Base-by-base conservation (phyloP, 1,139 yeast genomes). In the Scheffersomyces insectosa region DNA sequence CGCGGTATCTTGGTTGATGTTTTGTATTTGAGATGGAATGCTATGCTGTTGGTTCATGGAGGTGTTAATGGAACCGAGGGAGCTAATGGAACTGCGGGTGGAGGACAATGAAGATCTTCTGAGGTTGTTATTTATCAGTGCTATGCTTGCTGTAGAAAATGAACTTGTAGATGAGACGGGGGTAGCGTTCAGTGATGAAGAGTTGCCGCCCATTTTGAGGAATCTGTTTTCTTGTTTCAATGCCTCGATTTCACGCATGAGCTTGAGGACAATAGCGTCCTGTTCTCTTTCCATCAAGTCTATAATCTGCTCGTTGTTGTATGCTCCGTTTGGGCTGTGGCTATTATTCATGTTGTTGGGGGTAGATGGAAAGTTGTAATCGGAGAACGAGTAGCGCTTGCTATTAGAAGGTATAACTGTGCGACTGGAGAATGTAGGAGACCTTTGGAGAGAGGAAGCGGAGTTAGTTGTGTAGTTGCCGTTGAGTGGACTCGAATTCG, bases 271-370 rank as follows among this genome's bases (percentile, higher is more conserved):
- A 31, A 82, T 79, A 3, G 83, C 85, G 52, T 83, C 88, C 56
- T 83, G 88, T 55, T 83, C 88, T 44, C 81, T 72, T 55, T 83
- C 88, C 86, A 83, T 80, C 43, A 76, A 66, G 57, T 82, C 84
- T 38, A 82, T 75, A 33, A 79, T 70, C 47, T 78, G 79, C 38
- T 77, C 83, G 28, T 41, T 47, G 38, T 38, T 43, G 29, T 37
- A 30, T 39, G 41, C 45, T 34, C 42, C 32, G 15, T 33, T 37
- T 5, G n/a, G 25, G 34, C 31, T 28, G 25, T 20, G 25, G 9
- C 25, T 8, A 20, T 20, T 20, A 20, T 7, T 20, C 25, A 20
- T 20, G 6, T 20, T 5, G 25, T 20, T 20, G 1, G 25, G 25
- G 5, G 25, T 20, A 6, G 39, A 44, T 9, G 49, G 48, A 25